Percentiles rank a stretch among this genome's conserved stretches.
Evolutionary conservation across 768 basidiomycete genomes (phyloP).

Genomic region (Tricholomella constricta): DNA sequence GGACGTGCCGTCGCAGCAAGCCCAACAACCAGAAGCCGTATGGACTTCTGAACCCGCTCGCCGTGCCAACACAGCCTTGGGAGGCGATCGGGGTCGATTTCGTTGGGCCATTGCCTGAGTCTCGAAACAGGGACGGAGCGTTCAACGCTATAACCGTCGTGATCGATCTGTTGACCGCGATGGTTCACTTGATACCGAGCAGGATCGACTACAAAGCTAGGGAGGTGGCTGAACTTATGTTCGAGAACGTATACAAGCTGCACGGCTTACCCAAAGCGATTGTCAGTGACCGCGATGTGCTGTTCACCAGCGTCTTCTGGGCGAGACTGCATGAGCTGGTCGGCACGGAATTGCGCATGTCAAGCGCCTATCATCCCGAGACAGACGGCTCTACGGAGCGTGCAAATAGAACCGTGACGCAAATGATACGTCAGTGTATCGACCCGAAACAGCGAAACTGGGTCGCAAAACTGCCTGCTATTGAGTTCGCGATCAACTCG

Average conservation of each 20-base stretch:
- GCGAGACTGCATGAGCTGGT: not conserved
- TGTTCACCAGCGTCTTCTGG: slow-evolving; percentile 6
- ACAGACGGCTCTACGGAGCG: slow-evolving; percentile 38
- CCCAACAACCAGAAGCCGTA: slow-evolving; percentile 23
- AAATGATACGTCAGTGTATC: slow-evolving; percentile 25
- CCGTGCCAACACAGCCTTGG: slow-evolving; percentile 11
- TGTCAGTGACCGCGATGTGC: slow-evolving; percentile 19
- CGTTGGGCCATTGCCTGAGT: slow-evolving; percentile 23
- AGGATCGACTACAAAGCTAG: slow-evolving; percentile 11
- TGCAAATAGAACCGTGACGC: slow-evolving; percentile 30
- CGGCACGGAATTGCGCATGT: slow-evolving; percentile 21
- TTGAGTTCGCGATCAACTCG: slow-evolving; percentile 7
- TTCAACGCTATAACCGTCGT: slow-evolving; percentile 11
- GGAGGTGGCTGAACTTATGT: slow-evolving; percentile 20
- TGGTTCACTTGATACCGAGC: slow-evolving; percentile 12
- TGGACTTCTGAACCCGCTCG: slow-evolving; percentile 23
- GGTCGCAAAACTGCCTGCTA: not conserved
- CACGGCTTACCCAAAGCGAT: slow-evolving; percentile 33
- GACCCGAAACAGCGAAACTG: slow-evolving; percentile 1
- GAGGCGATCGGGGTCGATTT: slow-evolving; percentile 17
- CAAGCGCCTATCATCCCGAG: slow-evolving; percentile 34
- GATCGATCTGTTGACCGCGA: slow-evolving; percentile 18
- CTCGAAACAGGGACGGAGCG: not conserved
- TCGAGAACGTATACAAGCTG: slow-evolving; percentile 25
- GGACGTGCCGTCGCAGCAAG: slow-evolving; percentile 19